Evolutionary conservation across 1,139 yeast species (phyloP).

Genomic region (Meyerozyma elateridarum): DNA sequence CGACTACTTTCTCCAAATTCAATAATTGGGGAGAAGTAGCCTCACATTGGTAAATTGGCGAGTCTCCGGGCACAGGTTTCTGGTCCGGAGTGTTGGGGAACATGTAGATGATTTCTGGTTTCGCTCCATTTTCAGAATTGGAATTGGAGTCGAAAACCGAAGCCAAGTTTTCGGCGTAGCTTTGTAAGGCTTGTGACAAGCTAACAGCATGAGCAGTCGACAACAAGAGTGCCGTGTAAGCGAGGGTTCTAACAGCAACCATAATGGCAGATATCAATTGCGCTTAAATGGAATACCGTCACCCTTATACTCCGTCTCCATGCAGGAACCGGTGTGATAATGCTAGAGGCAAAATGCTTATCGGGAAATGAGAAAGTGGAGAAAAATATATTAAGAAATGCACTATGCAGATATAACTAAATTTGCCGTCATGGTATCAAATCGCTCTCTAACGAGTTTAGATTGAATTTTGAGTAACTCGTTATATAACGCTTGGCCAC

Average conservation of each 20-base stretch:
- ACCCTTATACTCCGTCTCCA: neutral
- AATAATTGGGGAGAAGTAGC: slow-evolving; percentile 56
- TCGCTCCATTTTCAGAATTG: neutral
- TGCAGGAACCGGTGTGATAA: slow-evolving; percentile 1
- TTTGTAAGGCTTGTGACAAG: neutral
- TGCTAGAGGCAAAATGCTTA: neutral
- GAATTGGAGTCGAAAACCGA: neutral
- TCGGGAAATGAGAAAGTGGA: neutral
- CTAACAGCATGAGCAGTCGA: neutral
- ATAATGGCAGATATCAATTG: too few relatives aligned
- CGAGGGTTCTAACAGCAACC: neutral
- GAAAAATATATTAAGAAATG: neutral
- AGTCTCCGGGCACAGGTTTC: slow-evolving; percentile 83
- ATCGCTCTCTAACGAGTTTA: slow-evolving; percentile 66
- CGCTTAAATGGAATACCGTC: too few relatives aligned
- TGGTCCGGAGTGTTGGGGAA: slow-evolving; percentile 22
- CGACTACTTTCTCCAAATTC: slow-evolving; percentile 51
- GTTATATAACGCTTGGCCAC: slow-evolving; percentile 53
- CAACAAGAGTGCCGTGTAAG: slow-evolving; percentile 1
- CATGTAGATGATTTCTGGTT: neutral
- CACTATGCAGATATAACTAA: slow-evolving; percentile 48
- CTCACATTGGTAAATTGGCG: slow-evolving; percentile 81
- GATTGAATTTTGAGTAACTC: slow-evolving; percentile 67
- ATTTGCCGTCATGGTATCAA: slow-evolving; percentile 67
- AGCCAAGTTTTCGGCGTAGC: neutral